Evolutionary conservation across 2,329 filamentous ascomycete genomes (phyloP).

Genomic region (Fusarium nematophilum): DNA sequence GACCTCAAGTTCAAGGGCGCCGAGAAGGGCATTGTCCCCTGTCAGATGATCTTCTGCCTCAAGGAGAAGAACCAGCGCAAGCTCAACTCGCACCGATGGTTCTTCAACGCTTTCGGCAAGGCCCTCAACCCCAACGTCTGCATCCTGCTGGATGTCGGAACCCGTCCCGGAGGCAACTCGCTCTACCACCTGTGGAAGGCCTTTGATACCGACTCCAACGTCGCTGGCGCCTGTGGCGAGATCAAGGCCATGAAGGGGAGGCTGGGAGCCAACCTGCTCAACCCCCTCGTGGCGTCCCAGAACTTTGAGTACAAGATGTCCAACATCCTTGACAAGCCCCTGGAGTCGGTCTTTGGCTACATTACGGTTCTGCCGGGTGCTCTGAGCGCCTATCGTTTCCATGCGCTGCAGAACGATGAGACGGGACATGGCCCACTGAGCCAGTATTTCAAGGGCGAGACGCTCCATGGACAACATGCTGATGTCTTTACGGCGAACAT

Average conservation of each 20-base stretch:
- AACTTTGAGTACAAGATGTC: constrained; percentile 99
- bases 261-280: constrained; percentile 83
- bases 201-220: constrained; percentile 97
- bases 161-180: constrained; percentile 86
- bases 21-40: constrained; percentile 98
- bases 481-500: constrained; percentile 98
- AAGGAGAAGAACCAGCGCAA: constrained; percentile 99
- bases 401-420: constrained; percentile 95
- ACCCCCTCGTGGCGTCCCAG: constrained; percentile 94
- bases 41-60: constrained; percentile 97
- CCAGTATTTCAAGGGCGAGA: constrained; percentile 99
- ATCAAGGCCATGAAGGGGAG: constrained; percentile 97
- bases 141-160: constrained; percentile 96
- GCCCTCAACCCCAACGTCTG: constrained; percentile 96
- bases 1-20: constrained; percentile 99
- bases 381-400: constrained; percentile 93
- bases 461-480: constrained; percentile 92
- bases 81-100: constrained; percentile 98
- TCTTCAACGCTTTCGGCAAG: constrained; percentile 97
- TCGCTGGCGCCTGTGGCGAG: constrained; percentile 95
- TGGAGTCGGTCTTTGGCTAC: constrained; percentile 97
- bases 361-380: constrained; percentile 97
- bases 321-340: constrained; percentile 96
- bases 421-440: constrained; percentile 94
- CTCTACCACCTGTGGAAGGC: constrained; percentile 99